phyloP scores from a whole-genome alignment of 2,329 filamentous ascomycete genomes.

The Chrysosporium queenslandicum region DNA sequence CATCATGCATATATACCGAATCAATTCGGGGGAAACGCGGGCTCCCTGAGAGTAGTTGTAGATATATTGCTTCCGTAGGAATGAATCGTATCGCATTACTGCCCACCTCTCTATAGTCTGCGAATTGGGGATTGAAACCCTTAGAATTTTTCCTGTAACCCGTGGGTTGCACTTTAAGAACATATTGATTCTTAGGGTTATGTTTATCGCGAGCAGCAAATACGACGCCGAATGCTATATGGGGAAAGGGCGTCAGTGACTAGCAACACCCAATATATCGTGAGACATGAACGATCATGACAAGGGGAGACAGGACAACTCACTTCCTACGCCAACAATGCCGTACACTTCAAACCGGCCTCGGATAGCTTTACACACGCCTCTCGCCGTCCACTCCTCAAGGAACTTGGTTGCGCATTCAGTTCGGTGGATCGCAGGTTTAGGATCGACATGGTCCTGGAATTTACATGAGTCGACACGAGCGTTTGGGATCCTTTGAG shows the following conservation, averaged over 20 bases:
- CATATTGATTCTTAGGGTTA: constrained; percentile 8
- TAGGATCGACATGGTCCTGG: neutral
- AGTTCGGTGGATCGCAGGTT: neutral
- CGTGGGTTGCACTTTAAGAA: constrained; percentile 6
- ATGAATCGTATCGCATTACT: constrained; percentile 16
- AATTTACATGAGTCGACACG: constrained; percentile 1
- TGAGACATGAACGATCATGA: neutral
- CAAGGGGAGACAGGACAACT: neutral
- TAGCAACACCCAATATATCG: neutral
- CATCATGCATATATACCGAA: constrained; percentile 24
- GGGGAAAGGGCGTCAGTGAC: neutral
- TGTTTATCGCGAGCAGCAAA: neutral
- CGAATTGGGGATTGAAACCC: neutral
- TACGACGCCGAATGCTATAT: neutral
- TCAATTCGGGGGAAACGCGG: constrained; percentile 24
- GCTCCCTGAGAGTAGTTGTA: constrained; percentile 21
- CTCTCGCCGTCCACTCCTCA: neutral
- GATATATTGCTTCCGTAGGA: constrained; percentile 23
- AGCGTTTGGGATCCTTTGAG: neutral
- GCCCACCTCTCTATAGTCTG: neutral
- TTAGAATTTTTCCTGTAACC: neutral
- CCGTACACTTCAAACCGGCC: constrained; percentile 13
- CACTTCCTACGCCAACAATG: constrained; percentile 13
- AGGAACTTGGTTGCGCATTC: neutral
- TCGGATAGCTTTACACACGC: constrained; percentile 4